Base-by-base conservation (phyloP, 495 filamentous ascomycete species). In the Lophiotrema nucula region DNA sequence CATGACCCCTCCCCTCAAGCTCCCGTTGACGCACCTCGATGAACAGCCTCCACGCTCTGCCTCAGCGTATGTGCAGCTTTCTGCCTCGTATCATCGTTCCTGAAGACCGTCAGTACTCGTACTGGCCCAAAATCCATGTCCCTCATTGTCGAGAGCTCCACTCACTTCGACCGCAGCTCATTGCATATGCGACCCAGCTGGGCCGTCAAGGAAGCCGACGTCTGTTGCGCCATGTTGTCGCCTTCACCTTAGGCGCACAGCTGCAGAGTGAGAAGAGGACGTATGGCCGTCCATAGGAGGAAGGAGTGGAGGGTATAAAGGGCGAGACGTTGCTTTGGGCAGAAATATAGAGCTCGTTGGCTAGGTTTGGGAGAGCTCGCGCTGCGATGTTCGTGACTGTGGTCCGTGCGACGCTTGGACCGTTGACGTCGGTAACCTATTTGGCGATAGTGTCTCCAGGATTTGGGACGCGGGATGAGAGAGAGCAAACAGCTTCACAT, bases 91-190 rank as follows among this genome's bases (percentile, higher is more conserved):
- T 72, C 69, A 16, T 70, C 66, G 39, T 67, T 66, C 31, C 69
- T 72, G 28, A n/a, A 2, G 1, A 2, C 1, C 21, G 41, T 62
- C 43, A 66, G 57, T 26, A n/a, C 8, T 15, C 31, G 3, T 8
- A 4, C 44, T 45, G 6, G 18, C n/a, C 31, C 8, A 8, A 35
- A n/a, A 8, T 35, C n/a, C 18, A 43, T 43, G 39, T 43, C 6
- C 39, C 11, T 12, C 39, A 6, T 12, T 18, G 25, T 19, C 19
- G 15, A 45, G 26, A 47, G 22, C 19, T 49, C n/a, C n/a, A 18
- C 70, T 54, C 48, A 71, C 70, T 67, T 72, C 18, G 70, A 73
- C 19, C 53, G 67, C 4, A 73, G 62, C 38, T 73, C 70, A 13
- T 51, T 37, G 41, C 67, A 65, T 25, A 73, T 62, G 38, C 70